Percentiles rank a stretch among this genome's conserved stretches.
These are phyloP conservation scores for Quercus dentata DNA, from an alignment of 306 rosid species.

Conservation along the genomic window DNA sequence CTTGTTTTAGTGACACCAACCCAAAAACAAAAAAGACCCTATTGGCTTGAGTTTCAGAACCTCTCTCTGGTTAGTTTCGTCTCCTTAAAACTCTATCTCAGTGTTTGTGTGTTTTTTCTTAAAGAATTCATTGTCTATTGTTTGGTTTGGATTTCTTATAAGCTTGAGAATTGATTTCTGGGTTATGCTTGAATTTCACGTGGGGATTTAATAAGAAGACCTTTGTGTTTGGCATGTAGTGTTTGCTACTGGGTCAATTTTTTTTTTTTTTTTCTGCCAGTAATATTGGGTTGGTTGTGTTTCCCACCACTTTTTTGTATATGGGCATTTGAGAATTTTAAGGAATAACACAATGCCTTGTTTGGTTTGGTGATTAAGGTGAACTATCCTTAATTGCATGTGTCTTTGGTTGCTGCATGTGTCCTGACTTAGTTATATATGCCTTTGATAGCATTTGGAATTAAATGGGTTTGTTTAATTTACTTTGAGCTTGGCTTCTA, in stretches of 20 bases:
- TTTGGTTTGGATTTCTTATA: not conserved
- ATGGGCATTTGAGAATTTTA: not conserved
- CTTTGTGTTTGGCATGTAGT: not conserved
- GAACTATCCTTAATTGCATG: not conserved
- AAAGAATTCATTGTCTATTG: not conserved
- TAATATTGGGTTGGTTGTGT: not conserved
- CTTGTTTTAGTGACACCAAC: no score
- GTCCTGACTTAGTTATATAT: no score
- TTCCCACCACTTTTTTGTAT: not conserved
- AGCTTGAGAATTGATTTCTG: not conserved
- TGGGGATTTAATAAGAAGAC: not conserved
- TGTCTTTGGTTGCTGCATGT: no score
- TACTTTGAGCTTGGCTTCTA: not conserved
- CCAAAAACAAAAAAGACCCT: no score
- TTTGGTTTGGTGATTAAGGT: not conserved
- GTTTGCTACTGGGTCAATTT: not conserved
- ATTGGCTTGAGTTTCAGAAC: not conserved
- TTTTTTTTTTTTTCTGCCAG: not conserved
- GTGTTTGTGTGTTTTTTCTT: not conserved
- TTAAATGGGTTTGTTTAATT: not conserved
- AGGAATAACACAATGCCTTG: no score
- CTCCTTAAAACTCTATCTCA: not conserved
- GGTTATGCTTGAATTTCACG: not conserved
- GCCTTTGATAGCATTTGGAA: not conserved
- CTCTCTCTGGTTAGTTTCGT: not conserved